Conservation (phyloP, 169 alveolate species). For the Cryptosporidium viatorum region DNA sequence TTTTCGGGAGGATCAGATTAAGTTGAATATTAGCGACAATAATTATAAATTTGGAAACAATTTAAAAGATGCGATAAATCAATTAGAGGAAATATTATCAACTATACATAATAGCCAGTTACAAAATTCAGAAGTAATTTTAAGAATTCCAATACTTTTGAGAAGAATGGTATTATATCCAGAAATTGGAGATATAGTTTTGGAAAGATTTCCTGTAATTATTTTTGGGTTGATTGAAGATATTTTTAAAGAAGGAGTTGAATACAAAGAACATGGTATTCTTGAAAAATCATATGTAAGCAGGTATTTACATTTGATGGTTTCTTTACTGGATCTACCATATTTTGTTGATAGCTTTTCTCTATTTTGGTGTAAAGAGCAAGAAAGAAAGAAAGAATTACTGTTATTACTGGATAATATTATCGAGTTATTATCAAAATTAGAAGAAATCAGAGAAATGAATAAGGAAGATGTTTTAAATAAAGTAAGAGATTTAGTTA, state of each 20-base stretch:
- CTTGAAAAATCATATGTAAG: neutral
- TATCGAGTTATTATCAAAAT: neutral
- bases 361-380: conserved; percentile 6
- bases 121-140: neutral
- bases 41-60: neutral
- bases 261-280: neutral
- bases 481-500: neutral
- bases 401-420: neutral
- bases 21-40: neutral
- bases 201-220: conserved; percentile 17
- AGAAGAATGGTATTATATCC: conserved; percentile 1
- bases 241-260: neutral
- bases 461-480: neutral
- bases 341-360: conserved; percentile 11
- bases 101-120: neutral
- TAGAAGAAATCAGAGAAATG: neutral
- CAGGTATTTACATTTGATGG: conserved; percentile 12
- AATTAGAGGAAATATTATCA: conserved; percentile 1
- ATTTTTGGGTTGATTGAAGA: conserved; percentile 20
- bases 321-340: conserved; percentile 13
- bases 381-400: conserved; percentile 19
- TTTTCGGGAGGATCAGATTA: neutral
- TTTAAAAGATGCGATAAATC: neutral
- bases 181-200: conserved; percentile 16
- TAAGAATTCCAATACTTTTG: neutral